These are phyloP conservation scores for Raphanus sativus DNA, from an alignment of 345 rosid species.

Conservation along the genomic window DNA sequence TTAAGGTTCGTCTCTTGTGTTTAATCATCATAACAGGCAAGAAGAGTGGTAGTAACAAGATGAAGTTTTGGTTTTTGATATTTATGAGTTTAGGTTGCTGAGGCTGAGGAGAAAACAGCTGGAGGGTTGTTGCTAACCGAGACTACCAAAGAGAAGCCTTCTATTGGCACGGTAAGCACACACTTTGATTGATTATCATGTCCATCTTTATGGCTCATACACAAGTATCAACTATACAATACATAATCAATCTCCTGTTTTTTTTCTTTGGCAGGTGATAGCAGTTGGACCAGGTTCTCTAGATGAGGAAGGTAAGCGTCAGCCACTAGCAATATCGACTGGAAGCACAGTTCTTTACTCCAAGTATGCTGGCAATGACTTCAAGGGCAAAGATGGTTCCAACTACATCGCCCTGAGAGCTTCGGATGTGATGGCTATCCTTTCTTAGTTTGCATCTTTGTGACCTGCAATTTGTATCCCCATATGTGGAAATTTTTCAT, in stretches of 20 bases:
- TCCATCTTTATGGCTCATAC: neutral
- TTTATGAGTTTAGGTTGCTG: constrained; percentile 59
- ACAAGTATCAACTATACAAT: neutral
- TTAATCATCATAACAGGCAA: neutral
- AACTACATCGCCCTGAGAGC: constrained; percentile 81
- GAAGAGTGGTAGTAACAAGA: neutral
- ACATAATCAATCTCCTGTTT: neutral
- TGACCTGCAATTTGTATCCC: constrained; percentile 29
- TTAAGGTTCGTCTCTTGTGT: constrained; percentile 54
- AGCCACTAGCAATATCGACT: constrained; percentile 48
- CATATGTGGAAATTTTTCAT: constrained; percentile 34
- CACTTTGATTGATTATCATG: neutral
- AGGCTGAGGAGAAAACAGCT: constrained; percentile 91
- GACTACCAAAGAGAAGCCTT: constrained; percentile 90
- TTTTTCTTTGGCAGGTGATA: constrained; percentile 56
- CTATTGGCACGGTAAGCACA: constrained; percentile 68
- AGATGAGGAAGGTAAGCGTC: constrained; percentile 74
- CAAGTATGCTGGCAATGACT: constrained; percentile 93
- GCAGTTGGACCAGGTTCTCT: constrained; percentile 84
- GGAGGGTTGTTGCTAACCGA: constrained; percentile 90
- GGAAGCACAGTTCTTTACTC: constrained; percentile 88
- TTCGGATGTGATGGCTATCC: constrained; percentile 90
- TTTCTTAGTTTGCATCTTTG: constrained; percentile 53
- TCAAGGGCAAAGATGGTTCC: constrained; percentile 72
- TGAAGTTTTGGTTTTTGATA: neutral